phyloP scores from a whole-genome alignment of 345 rosid species.

The Noccaea bulbosa region DNA sequence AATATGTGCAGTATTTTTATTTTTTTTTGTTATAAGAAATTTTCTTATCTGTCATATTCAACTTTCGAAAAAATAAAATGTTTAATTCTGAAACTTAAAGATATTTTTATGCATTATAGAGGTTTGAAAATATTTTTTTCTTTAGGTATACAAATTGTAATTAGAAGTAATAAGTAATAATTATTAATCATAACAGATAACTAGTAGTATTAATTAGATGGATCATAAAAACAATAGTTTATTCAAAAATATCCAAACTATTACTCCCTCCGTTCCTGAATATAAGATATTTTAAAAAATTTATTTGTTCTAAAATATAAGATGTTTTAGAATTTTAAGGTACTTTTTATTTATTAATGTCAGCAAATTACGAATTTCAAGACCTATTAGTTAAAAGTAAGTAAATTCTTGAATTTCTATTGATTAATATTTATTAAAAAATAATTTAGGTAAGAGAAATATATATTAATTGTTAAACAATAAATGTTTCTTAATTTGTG shows the following conservation, averaged over 20 bases:
- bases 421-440: no score
- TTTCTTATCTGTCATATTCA: neutral
- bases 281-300: no score
- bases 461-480: no score
- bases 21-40: neutral
- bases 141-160: neutral
- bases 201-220: neutral
- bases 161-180: neutral
- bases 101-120: neutral
- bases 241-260: slow-evolving; percentile 18
- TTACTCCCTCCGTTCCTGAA: no score
- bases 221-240: neutral
- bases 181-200: neutral
- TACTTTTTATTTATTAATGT: no score
- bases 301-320: no score
- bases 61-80: neutral
- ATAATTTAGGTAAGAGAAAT: no score
- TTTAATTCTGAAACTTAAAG: neutral
- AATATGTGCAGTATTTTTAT: neutral
- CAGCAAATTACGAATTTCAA: no score
- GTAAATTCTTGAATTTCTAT: no score
- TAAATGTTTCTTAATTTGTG: no score
- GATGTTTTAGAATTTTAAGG: no score
- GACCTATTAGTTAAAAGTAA: no score
- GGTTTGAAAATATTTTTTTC: neutral